Evolutionary conservation across 75 land plant genomes (phyloP), one percentile per base, ranked within the genome.

Genomic region (Pseudotsuga menziesii): DNA sequence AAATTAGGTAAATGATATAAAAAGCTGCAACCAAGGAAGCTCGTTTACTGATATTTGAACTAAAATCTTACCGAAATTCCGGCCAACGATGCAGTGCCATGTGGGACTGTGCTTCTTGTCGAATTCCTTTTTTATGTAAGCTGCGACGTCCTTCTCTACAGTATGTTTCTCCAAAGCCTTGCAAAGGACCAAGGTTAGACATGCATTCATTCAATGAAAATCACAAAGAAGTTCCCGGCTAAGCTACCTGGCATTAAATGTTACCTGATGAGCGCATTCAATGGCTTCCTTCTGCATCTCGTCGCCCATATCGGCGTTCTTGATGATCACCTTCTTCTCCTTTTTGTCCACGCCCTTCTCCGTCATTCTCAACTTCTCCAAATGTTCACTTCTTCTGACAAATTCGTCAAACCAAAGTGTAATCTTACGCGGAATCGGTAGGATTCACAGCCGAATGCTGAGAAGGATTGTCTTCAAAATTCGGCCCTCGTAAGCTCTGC

Each of bases 21-120:
- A 48, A 11, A 48, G 9, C 54, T 48, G 54, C 54, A 9, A 48
- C 54, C 54, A 48, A 48, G 54, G 12, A 48, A 48, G 54, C 12
- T 48, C 12, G 54, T 0, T 48, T 1, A 48, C 54, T 48, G 54
- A 48, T 9, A 48, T 48, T 48, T 48, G 54, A 9, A 48, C 9
- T 48, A 48, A 48, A 48, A 48, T 2, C 55, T 76, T 86, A 95
- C 98, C 98, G 72, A 95, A 95, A 78, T 95, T 95, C 52, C 91
- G 87, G 32, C 98, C 98, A 36, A 95, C 98, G 63, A 95, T 95
- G 85, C 98, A 95, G 67, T 95, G 98, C 98, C 98, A 95, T 44
- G 97, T 95, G 27, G 94, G 89, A 15, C 91, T 91, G 80, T 91
- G 81, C 76, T 85, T 93, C 85, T 88, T 87, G 69, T 95, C 98